Evolutionary conservation across 176 grass and related monocot species (phyloP), one percentile per base, ranked within the genome.

Genomic region (Thinopyrum elongatum): DNA sequence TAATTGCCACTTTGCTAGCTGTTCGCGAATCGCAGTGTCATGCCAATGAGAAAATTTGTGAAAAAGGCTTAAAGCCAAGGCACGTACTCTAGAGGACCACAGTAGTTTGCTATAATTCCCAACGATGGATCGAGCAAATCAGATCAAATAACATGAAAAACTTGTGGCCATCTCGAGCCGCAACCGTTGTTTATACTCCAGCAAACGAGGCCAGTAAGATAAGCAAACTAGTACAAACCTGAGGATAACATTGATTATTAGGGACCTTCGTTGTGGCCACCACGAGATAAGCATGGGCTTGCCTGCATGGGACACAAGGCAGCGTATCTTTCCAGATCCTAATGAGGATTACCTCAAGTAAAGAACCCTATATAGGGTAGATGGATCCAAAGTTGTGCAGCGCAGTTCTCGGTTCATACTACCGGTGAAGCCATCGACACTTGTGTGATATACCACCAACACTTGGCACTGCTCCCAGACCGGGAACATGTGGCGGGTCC

Each of bases 191-290:
- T 21, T 29, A 61, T 61, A 74, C 70, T 47, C 11, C 5, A 70
- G 2, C 38, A 39, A 53, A 17, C 22, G 12, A 21, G n/a, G 10
- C 47, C 35, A 46, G 35, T 66, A 81, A 76, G 27, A 70, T 61
- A 29, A 68, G 10, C 76, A 22, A 82, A 28, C 28, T 13, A 17
- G 39, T 49, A 66, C 83, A 61, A 82, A 78, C 65, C 60, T 82
- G 78, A 90, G 63, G 61, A 89, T 85, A 89, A 69, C 47, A 81
- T 81, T 61, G 77, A 76, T 85, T 76, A 85, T 12, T 41, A 22
- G 26, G 30, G 16, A 51, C 34, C 57, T 78, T 57, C 82, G 76
- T 67, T 58, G 78, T 55, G 46, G 60, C 59, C 19, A 60, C 34
- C 82, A 85, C 82, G 87, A 17, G 41, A 57, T 13, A 64, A 30